These are phyloP conservation scores for Trichosanthes truncata DNA, from an alignment of 306 rosid species.

Conservation along the genomic window DNA sequence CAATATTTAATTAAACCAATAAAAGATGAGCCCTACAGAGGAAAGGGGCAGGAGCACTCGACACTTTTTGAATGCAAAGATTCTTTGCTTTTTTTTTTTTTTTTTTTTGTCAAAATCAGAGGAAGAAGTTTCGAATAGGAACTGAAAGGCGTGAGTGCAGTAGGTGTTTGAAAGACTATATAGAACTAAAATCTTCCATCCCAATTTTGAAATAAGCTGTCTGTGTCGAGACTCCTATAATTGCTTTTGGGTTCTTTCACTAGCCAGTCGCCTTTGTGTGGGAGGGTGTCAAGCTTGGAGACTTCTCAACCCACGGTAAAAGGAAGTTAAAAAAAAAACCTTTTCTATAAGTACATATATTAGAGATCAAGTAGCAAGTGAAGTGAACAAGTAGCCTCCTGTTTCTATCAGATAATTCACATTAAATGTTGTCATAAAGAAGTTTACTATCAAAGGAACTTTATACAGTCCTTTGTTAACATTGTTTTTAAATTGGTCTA, in stretches of 20 bases:
- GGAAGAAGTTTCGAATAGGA: background rate
- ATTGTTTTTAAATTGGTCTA: background rate
- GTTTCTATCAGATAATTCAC: background rate
- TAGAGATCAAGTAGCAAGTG: background rate
- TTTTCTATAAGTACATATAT: background rate
- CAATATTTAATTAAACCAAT: background rate
- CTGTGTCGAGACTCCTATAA: background rate
- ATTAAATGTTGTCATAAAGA: background rate
- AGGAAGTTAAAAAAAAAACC: background rate
- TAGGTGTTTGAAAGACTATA: background rate
- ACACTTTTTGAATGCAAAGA: background rate
- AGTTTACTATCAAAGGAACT: background rate
- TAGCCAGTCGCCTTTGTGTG: too few relatives aligned
- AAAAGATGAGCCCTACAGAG: background rate
- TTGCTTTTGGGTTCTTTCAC: background rate
- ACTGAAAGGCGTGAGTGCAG: background rate
- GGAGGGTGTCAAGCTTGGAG: too few relatives aligned
- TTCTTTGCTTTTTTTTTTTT: too few relatives aligned
- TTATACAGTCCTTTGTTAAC: background rate
- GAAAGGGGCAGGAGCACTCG: background rate
- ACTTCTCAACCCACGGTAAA: background rate
- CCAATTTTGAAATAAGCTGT: background rate
- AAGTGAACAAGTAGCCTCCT: background rate
- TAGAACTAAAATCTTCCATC: background rate
- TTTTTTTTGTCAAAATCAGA: background rate